Evolutionary conservation across 441 rosid genomes (phyloP).

Genomic region (Croton setiger): DNA sequence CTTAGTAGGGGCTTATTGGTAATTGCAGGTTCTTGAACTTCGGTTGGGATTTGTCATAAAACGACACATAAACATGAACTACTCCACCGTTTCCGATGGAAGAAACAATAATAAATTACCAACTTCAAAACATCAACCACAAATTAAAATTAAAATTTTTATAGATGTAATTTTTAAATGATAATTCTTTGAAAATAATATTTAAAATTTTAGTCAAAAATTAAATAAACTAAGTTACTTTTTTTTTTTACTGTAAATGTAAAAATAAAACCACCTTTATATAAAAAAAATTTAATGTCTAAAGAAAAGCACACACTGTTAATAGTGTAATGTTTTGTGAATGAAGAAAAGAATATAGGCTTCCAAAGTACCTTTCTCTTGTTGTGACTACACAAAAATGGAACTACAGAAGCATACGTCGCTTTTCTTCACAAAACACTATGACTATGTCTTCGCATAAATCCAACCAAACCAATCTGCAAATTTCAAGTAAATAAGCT

Average conservation of each 20-base stretch:
- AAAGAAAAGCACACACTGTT: no score
- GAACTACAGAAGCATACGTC: neutral
- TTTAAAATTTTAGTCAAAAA: no score
- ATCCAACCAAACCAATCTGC: neutral
- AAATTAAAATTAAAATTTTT: no score
- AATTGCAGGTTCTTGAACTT: neutral
- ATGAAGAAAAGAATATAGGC: no score
- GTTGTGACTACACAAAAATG: no score
- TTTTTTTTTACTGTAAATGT: no score
- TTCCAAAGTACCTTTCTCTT: neutral
- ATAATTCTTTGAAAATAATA: no score
- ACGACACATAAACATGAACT: neutral
- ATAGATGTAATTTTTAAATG: no score
- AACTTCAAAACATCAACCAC: no score
- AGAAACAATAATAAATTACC: neutral
- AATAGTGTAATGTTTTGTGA: neutral
- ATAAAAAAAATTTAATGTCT: no score
- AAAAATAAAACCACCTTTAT: no score
- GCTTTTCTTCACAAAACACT: constrained; percentile 5
- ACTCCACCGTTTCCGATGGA: neutral
- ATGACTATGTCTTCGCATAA: neutral
- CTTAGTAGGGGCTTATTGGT: constrained; percentile 14
- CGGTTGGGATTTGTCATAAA: neutral
- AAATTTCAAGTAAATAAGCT: constrained; percentile 1
- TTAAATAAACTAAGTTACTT: no score